These are phyloP conservation scores for Hypoxylon sp. DNA, from an alignment of 2,329 filamentous ascomycete genomes.

Conservation along the genomic window DNA sequence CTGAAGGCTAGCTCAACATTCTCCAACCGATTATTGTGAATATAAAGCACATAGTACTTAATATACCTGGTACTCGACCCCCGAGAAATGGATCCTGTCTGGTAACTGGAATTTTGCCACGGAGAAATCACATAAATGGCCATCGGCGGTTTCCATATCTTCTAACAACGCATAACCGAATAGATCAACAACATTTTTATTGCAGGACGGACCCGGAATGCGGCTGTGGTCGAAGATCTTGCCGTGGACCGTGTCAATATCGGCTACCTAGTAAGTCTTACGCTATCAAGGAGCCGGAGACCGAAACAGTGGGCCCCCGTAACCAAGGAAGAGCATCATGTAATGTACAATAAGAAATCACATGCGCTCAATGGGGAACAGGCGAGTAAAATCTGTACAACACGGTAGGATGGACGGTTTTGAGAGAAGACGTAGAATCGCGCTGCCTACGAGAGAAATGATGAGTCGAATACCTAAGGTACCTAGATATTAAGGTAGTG, in stretches of 20 bases:
- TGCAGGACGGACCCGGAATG: constrained; percentile 21
- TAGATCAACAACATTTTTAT: constrained; percentile 15
- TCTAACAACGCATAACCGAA: constrained; percentile 5
- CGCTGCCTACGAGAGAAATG: too few relatives aligned
- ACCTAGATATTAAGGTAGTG: neutral
- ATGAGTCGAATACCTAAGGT: too few relatives aligned
- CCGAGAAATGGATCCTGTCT: neutral
- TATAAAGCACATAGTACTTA: neutral
- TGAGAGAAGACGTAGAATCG: neutral
- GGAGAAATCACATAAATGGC: constrained; percentile 13
- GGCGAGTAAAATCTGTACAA: neutral
- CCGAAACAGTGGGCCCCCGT: neutral
- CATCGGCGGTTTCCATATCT: constrained; percentile 3
- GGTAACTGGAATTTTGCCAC: neutral
- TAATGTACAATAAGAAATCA: neutral
- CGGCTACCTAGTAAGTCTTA: neutral
- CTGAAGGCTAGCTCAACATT: neutral
- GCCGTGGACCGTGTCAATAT: constrained; percentile 4
- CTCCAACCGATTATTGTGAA: neutral
- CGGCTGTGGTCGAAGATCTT: constrained; percentile 33
- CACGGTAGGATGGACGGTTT: neutral
- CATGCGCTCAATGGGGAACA: neutral
- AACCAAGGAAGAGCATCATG: neutral
- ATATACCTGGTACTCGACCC: neutral
- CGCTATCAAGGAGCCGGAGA: neutral